phyloP scores from a whole-genome alignment of 2,329 filamentous ascomycete genomes.

The Monilinia aucupariae region DNA sequence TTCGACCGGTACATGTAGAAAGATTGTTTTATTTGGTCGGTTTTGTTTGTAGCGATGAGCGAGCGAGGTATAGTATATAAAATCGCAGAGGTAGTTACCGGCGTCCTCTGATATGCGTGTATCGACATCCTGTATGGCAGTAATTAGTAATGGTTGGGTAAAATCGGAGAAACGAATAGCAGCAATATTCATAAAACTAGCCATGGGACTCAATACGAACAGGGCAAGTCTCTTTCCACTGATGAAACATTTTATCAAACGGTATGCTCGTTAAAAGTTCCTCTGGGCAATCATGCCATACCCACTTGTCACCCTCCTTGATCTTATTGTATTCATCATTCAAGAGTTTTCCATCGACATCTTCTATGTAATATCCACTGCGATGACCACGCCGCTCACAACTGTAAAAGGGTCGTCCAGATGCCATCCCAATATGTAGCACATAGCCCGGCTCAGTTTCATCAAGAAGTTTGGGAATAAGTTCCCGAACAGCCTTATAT shows the following conservation, averaged over 20 bases:
- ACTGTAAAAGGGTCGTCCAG: slow-evolving; percentile 58
- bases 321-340: slow-evolving; percentile 40
- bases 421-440: slow-evolving; percentile 77
- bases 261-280: slow-evolving; percentile 55
- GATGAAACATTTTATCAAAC: slow-evolving; percentile 48
- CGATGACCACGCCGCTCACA: slow-evolving; percentile 67
- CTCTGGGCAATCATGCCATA: slow-evolving; percentile 50
- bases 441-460: slow-evolving; percentile 52
- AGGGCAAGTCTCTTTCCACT: slow-evolving; percentile 50
- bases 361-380: slow-evolving; percentile 63
- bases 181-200: slow-evolving; percentile 28
- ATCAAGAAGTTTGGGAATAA: slow-evolving; percentile 55
- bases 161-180: slow-evolving; percentile 19
- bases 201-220: slow-evolving; percentile 37
- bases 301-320: slow-evolving; percentile 43
- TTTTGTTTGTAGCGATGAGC: slow-evolving; percentile 48
- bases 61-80: slow-evolving; percentile 64
- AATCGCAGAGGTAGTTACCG: slow-evolving; percentile 71
- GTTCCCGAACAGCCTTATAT: slow-evolving; percentile 59
- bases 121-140: slow-evolving; percentile 30
- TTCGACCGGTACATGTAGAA: slow-evolving; percentile 66
- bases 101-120: slow-evolving; percentile 62
- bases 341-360: slow-evolving; percentile 62
- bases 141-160: neutral
- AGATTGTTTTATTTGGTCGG: slow-evolving; percentile 51